Evolutionary conservation across 176 grass and related monocot species (phyloP), one percentile per base, ranked within the genome.

Genomic region (Leersia perrieri): DNA sequence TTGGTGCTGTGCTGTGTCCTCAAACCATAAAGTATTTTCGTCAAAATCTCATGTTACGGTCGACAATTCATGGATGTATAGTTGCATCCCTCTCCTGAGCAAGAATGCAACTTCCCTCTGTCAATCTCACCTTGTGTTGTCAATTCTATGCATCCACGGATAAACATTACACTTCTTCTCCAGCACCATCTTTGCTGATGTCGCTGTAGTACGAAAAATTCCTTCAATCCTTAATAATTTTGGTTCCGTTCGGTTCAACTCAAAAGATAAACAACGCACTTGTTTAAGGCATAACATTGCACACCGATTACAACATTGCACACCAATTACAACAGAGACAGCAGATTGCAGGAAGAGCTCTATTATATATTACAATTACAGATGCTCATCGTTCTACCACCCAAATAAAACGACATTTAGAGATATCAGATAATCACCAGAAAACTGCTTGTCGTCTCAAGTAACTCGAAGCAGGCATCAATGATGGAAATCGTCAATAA

Each of bases 321-420:
- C n/a, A n/a, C 7, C 11, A 5, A 58, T 58, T 0, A 58, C 53
- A 25, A 25, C 53, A 77, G 11, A 55, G 25, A 25, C 53, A 58
- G 22, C 7, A 66, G 11, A 55, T 64, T 18, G 70, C 28, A 85
- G 38, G 51, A 80, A 81, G 83, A 78, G 79, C 88, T 79, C 26
- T 72, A 77, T 72, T 86, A 86, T 86, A 86, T 86, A 82, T 86
- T 90, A 86, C 73, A 86, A 32, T 82, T 86, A 78, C 88, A 82
- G 39, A 78, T 47, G 88, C 72, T 81, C 66, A 77, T 72, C 42
- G 74, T 85, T 82, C 66, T 78, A 85, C 81, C 34, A 45, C 57
- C 28, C 66, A 73, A 60, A 77, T 68, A 78, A 89, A 73, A 89
- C 72, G 36, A 70, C 79, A 73, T 73, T 58, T 22, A 58, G 7